phyloP scores from a whole-genome alignment of 2,329 filamentous ascomycete species.

The Allantophomopsis lycopodina region DNA sequence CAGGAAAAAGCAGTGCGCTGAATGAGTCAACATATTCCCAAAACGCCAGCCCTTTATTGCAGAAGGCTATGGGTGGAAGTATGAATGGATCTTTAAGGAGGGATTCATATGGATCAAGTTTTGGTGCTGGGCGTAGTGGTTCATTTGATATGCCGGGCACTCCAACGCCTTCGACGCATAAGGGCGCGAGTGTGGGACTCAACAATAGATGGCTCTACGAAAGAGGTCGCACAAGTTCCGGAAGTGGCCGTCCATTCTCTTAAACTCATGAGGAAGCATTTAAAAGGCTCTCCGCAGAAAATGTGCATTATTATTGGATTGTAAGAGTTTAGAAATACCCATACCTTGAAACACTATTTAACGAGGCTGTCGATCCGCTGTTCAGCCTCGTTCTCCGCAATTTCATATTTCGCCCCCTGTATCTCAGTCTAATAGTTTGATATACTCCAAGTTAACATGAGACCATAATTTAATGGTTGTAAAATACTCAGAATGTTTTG shows the following conservation, averaged over 20 bases:
- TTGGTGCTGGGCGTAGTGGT: conserved; percentile 22
- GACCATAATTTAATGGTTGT: no score
- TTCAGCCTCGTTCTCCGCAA: no score
- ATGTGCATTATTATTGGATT: no score
- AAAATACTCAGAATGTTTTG: no score
- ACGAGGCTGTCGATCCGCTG: no score
- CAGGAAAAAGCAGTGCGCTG: conserved; percentile 37
- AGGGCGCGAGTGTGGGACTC: conserved; percentile 60
- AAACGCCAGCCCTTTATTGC: conserved; percentile 42
- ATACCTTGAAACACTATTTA: no score
- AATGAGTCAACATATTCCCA: conserved; percentile 36
- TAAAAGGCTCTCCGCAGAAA: no score
- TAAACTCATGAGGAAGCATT: conserved; percentile 3
- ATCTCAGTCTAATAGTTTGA: no score
- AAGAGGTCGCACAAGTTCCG: conserved; percentile 40
- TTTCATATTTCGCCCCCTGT: no score
- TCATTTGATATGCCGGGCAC: conserved; percentile 30
- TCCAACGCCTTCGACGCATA: conserved; percentile 53
- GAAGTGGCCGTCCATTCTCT: conserved; percentile 13
- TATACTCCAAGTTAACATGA: no score
- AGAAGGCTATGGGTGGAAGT: conserved; percentile 46
- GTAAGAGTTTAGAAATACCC: no score
- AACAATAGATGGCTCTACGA: conserved; percentile 97
- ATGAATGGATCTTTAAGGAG: conserved; percentile 32
- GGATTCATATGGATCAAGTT: conserved; percentile 47